Evolutionary conservation across 495 filamentous ascomycete genomes (phyloP), one percentile per base, ranked within the genome.

Genomic region (Eremomyces bilateralis): DNA sequence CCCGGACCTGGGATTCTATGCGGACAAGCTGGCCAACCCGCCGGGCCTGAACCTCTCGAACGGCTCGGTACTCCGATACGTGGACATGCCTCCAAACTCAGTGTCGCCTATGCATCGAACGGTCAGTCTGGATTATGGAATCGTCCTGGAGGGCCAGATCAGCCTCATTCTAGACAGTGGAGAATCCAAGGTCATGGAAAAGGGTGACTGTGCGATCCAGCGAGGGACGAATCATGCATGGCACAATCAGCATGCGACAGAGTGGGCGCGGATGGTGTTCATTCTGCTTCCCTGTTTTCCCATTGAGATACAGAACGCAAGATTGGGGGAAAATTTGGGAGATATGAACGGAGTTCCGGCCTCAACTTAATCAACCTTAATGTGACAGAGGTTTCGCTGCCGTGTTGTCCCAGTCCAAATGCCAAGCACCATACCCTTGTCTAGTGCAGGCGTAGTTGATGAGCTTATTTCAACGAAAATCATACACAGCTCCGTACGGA

Each of bases 141-240:
- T 82, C 37, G 66, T 88, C 18, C 38, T 88, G n/a, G 76, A 83
- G 47, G 80, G 80, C 0, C 48, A 65, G 45, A 50, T 76, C 13
- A 69, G 65, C 42, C 61, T 69, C 51, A 48, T 64, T 4, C 50
- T 80, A 10, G 75, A 79, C 46, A 41, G 50, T 43, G 64, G 76
- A 0, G 71, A 67, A 44, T 49, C 46, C 31, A 52, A 57, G 36
- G 39, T 49, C 4, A 54, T 80, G 65, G 50, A 55, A 41, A 47
- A 61, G 3, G 75, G 75, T 1, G 73, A 80, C 45, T 52, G 73
- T 6, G 58, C 60, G n/a, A 61, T 80, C 8, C 72, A 80, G 53
- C 48, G 75, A 32, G 73, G 57, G 1, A 77, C 73, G 4, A 70
- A 63, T 42, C 78, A 84, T 53, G 62, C 66, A 1, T 78, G 67